Evolutionary conservation across 1,139 yeast genomes (phyloP).

Genomic region (Debaryomyces sp.): DNA sequence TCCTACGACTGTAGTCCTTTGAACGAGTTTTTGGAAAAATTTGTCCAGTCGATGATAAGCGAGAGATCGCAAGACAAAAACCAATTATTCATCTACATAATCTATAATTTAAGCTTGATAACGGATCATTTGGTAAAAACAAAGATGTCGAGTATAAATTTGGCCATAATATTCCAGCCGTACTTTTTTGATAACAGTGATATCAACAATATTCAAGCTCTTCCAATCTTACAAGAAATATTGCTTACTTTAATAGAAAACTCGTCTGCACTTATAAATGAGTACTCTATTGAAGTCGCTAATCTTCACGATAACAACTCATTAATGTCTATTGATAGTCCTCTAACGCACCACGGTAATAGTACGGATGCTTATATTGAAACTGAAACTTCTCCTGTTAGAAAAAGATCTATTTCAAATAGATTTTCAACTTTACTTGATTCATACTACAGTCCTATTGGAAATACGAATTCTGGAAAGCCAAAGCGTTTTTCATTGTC

Average conservation of each 20-base stretch:
- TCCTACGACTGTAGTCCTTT: slow-evolving; percentile 5
- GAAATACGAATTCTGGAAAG: neutral
- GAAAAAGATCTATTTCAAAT: slow-evolving; percentile 12
- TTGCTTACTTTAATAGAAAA: slow-evolving; percentile 9
- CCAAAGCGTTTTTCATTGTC: slow-evolving; percentile 6
- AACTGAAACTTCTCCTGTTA: slow-evolving; percentile 4
- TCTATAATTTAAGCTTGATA: slow-evolving; percentile 7
- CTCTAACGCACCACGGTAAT: slow-evolving; percentile 1
- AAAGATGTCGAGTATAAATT: slow-evolving; percentile 11
- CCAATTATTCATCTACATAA: slow-evolving; percentile 10
- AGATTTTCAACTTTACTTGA: slow-evolving; percentile 12
- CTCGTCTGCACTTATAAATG: slow-evolving; percentile 1
- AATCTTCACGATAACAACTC: slow-evolving; percentile 6
- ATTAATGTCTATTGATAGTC: slow-evolving; percentile 8
- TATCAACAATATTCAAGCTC: slow-evolving; percentile 4
- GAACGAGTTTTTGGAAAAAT: slow-evolving; percentile 6
- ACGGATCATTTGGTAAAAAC: slow-evolving; percentile 7
- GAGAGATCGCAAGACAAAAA: slow-evolving; percentile 6
- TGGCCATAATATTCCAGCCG: slow-evolving; percentile 13
- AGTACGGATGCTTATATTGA: slow-evolving; percentile 5
- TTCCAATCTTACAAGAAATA: slow-evolving; percentile 9
- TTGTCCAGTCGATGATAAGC: slow-evolving; percentile 4
- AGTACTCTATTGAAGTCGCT: slow-evolving; percentile 1
- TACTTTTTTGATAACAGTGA: slow-evolving; percentile 9
- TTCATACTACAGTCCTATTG: slow-evolving; percentile 11